Conservation (phyloP, 2,329 filamentous ascomycete species). For the Emergomyces pasteurianus region DNA sequence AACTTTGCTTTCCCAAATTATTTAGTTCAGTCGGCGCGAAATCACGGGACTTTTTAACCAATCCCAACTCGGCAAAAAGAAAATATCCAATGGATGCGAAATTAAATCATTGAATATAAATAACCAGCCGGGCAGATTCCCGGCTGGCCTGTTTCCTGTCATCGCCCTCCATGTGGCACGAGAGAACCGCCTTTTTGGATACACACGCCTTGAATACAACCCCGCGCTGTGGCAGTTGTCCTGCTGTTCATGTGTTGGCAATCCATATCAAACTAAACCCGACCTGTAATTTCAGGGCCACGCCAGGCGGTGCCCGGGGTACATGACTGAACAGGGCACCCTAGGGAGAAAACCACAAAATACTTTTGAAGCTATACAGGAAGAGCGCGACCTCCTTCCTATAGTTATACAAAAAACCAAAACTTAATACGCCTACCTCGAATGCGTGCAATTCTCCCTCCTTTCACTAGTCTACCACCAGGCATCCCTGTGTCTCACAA, state of each 20-base stretch:
- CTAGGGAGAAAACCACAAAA: neutral
- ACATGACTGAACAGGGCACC: neutral
- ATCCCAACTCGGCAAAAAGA: neutral
- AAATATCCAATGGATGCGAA: neutral
- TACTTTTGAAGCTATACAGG: neutral
- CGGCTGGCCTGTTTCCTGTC: neutral
- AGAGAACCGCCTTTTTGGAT: neutral
- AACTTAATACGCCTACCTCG: neutral
- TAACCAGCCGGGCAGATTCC: neutral
- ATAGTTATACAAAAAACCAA: neutral
- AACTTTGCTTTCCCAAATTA: too few species aligned
- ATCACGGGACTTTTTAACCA: neutral
- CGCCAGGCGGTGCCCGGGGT: neutral
- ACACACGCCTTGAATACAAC: neutral
- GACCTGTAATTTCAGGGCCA: neutral
- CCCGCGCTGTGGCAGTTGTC: neutral
- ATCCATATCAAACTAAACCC: neutral
- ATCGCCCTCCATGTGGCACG: neutral
- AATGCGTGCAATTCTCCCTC: conserved; percentile 6
- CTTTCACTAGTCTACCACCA: conserved; percentile 20
- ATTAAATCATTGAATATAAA: too few species aligned
- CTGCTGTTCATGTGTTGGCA: neutral
- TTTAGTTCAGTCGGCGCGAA: neutral
- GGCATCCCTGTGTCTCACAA: conserved; percentile 16
- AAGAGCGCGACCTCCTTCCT: neutral